Evolutionary conservation across 805 yeast species (phyloP).

Genomic region (Ogataea paradorogensis): DNA sequence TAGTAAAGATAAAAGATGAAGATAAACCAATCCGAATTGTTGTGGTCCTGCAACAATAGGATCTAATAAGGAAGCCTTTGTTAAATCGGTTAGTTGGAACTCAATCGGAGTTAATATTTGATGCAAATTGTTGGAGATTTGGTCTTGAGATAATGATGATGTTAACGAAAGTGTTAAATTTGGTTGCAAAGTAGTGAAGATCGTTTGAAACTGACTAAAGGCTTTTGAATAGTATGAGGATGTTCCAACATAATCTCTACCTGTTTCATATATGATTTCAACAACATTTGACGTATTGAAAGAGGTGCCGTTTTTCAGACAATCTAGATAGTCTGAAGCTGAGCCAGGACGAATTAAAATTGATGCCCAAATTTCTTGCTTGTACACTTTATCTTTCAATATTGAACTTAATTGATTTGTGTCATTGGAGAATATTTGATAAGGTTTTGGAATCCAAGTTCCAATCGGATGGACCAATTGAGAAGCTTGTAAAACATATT

Average conservation of each 20-base stretch:
- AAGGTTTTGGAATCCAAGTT: constrained; percentile 22
- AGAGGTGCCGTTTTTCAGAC: constrained; percentile 31
- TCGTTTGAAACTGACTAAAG: constrained; percentile 34
- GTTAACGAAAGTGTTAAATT: constrained; percentile 12
- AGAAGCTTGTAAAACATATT: constrained; percentile 23
- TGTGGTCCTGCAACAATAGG: constrained; percentile 57
- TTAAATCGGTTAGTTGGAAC: constrained; percentile 43
- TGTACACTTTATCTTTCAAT: constrained; percentile 44
- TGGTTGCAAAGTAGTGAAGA: constrained; percentile 22
- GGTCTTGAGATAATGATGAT: constrained; percentile 1
- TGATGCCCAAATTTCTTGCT: constrained; percentile 59
- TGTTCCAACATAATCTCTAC: constrained; percentile 53
- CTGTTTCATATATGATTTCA: constrained; percentile 53
- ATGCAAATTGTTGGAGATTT: constrained; percentile 2
- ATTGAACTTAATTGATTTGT: constrained; percentile 35
- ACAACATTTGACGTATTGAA: constrained; percentile 31
- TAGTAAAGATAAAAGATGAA: constrained; percentile 66
- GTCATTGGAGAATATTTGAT: constrained; percentile 30
- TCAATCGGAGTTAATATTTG: constrained; percentile 13
- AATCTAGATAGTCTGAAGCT: constrained; percentile 38
- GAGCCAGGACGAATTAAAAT: constrained; percentile 51
- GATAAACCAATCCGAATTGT: constrained; percentile 68
- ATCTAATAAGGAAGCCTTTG: constrained; percentile 40
- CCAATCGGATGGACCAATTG: constrained; percentile 21
- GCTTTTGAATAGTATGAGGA: constrained; percentile 41